Conservation (phyloP, 352 stramenopile species). For the Pythium myriotylum region DNA sequence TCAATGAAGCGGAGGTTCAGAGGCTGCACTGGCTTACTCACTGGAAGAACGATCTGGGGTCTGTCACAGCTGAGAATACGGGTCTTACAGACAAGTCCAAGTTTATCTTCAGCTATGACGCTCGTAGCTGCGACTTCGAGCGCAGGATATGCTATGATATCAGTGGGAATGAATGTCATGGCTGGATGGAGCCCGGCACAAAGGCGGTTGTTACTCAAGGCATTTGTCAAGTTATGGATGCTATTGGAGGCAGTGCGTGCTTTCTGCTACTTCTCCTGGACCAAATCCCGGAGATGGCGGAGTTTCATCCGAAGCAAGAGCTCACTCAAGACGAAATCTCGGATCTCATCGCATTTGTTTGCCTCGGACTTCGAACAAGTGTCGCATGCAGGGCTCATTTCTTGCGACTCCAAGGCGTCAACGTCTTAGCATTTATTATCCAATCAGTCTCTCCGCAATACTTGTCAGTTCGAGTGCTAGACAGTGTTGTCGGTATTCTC, state of each 20-base stretch:
- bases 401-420: conserved; percentile 61
- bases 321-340: conserved; percentile 71
- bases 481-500: conserved; percentile 64
- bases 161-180: conserved; percentile 76
- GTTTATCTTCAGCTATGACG: conserved; percentile 82
- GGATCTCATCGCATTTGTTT: conserved; percentile 64
- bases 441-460: conserved; percentile 77
- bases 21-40: conserved; percentile 76
- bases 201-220: conserved; percentile 62
- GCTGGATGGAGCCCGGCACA: conserved; percentile 68
- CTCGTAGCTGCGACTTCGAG: conserved; percentile 60
- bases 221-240: conserved; percentile 67
- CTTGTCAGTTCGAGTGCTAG: conserved; percentile 58
- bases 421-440: conserved; percentile 77
- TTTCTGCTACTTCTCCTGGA: conserved; percentile 77
- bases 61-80: conserved; percentile 63
- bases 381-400: conserved; percentile 77
- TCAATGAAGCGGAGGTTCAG: conserved; percentile 69
- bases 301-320: conserved; percentile 76
- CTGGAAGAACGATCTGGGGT: conserved; percentile 71
- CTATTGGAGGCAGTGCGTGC: conserved; percentile 66
- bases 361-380: conserved; percentile 52
- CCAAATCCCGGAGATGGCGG: conserved; percentile 74
- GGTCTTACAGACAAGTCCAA: conserved; percentile 74
- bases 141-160: conserved; percentile 68